These are phyloP conservation scores for Pseudoscleropodium purum DNA, from an alignment of 225 moss, liverwort and hornwort genomes.

Conservation along the genomic window DNA sequence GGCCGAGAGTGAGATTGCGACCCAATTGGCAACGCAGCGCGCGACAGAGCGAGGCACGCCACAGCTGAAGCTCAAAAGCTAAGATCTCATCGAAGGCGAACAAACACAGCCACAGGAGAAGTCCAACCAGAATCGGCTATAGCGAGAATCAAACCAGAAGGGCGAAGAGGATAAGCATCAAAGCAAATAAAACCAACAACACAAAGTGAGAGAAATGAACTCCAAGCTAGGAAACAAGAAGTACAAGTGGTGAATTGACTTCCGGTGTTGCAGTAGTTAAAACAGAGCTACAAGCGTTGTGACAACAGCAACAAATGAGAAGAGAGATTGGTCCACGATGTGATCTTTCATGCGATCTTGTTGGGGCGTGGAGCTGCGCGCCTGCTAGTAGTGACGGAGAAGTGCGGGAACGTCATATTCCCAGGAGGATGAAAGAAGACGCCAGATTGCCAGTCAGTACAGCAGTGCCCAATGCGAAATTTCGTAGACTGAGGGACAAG, in stretches of 20 bases:
- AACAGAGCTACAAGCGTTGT: neutral
- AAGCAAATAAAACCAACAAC: neutral
- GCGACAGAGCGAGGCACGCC: conserved; percentile 16
- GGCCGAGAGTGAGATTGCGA: neutral
- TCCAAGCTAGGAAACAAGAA: neutral
- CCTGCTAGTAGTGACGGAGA: neutral
- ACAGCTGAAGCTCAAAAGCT: neutral
- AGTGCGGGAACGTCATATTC: conserved; percentile 3
- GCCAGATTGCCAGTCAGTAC: neutral
- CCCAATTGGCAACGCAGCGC: neutral
- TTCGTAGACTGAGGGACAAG: no score
- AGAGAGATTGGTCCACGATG: neutral
- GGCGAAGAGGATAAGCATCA: neutral
- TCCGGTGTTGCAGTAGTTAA: neutral
- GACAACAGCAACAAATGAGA: neutral
- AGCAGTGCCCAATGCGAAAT: no score
- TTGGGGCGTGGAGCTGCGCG: neutral
- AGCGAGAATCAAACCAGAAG: neutral
- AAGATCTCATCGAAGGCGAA: conserved; percentile 9
- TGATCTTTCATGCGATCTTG: neutral
- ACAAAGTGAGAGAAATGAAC: no score
- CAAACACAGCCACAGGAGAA: no score
- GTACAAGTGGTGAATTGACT: neutral
- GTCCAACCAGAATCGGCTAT: no score
- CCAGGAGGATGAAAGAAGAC: conserved; percentile 1